Conservation (phyloP, 192 early-diverging fungal species). For the Geranomyces variabilis region DNA sequence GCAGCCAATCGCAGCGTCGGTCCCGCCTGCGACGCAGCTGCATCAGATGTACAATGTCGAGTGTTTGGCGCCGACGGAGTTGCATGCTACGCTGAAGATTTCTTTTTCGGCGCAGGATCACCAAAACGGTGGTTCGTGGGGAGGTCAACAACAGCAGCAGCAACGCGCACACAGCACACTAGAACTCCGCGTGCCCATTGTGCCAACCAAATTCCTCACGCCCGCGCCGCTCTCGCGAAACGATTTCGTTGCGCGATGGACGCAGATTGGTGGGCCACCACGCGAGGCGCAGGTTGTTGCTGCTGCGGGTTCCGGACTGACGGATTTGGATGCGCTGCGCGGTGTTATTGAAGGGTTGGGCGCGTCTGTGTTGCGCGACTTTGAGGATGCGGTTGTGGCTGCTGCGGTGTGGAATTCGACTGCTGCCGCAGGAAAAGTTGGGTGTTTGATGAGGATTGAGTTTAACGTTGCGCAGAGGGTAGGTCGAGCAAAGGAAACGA, state of each 20-base stretch:
- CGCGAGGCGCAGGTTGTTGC: conserved; percentile 73
- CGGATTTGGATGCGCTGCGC: neutral
- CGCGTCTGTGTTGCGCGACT: neutral
- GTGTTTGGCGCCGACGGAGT: conserved; percentile 63
- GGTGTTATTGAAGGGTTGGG: neutral
- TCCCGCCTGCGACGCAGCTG: conserved; percentile 72
- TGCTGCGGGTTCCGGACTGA: neutral
- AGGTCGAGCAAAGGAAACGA: conserved; percentile 18
- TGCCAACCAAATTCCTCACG: conserved; percentile 85
- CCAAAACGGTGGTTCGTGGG: too few relatives aligned
- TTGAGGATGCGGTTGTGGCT: conserved; percentile 62
- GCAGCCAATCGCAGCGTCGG: conserved; percentile 59
- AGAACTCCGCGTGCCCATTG: conserved; percentile 80
- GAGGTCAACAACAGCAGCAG: conserved; percentile 41
- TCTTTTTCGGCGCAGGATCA: conserved; percentile 56
- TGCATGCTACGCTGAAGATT: conserved; percentile 70
- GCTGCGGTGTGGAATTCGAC: conserved; percentile 84
- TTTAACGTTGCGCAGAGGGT: conserved; percentile 81
- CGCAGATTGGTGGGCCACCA: conserved; percentile 88
- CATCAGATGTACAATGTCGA: conserved; percentile 84
- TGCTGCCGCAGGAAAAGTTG: conserved; percentile 74
- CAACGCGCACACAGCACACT: conserved; percentile 42
- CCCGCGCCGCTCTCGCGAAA: conserved; percentile 72
- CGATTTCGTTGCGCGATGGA: conserved; percentile 92
- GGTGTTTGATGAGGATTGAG: conserved; percentile 89